Conservation (phyloP, 345 rosid genomes). For the Lepidium sativum region DNA sequence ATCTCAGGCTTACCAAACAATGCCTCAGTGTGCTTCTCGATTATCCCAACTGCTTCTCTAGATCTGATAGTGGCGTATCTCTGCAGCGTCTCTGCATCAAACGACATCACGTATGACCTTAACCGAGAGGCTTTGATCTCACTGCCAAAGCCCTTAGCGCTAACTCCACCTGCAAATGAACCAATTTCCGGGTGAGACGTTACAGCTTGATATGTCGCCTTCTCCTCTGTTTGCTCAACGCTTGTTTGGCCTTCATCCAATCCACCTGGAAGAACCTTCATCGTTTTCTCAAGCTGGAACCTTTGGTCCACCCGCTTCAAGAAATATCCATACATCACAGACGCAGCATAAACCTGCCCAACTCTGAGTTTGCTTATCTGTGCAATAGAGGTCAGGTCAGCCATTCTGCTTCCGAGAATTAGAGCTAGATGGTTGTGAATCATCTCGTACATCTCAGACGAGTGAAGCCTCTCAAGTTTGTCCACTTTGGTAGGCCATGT, state of each 20-base stretch:
- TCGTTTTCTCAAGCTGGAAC: conserved; percentile 95
- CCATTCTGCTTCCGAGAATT: conserved; percentile 65
- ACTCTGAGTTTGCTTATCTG: conserved; percentile 81
- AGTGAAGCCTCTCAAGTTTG: conserved; percentile 70
- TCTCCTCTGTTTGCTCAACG: conserved; percentile 21
- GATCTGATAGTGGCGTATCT: conserved; percentile 90
- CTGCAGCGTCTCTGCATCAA: conserved; percentile 89
- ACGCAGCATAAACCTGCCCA: conserved; percentile 99
- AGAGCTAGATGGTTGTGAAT: conserved; percentile 86
- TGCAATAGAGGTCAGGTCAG: conserved; percentile 48
- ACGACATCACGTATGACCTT: conserved; percentile 79
- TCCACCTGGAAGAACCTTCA: conserved; percentile 67
- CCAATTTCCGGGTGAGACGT: conserved; percentile 60
- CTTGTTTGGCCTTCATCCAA: conserved; percentile 25
- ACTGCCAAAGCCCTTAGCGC: conserved; percentile 47
- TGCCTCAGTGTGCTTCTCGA: conserved; percentile 98
- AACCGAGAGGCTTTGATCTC: conserved; percentile 58
- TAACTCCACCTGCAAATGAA: conserved; percentile 45
- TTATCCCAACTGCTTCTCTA: conserved; percentile 76
- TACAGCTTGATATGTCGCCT: conserved; percentile 23
- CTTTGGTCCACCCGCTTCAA: conserved; percentile 86
- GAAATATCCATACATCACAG: conserved; percentile 96
- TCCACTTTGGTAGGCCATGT: conserved; percentile 61
- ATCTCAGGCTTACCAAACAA: conserved; percentile 87
- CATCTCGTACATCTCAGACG: conserved; percentile 89